phyloP scores from a whole-genome alignment of 139 green algal genomes.

The Chloropicon primus region DNA sequence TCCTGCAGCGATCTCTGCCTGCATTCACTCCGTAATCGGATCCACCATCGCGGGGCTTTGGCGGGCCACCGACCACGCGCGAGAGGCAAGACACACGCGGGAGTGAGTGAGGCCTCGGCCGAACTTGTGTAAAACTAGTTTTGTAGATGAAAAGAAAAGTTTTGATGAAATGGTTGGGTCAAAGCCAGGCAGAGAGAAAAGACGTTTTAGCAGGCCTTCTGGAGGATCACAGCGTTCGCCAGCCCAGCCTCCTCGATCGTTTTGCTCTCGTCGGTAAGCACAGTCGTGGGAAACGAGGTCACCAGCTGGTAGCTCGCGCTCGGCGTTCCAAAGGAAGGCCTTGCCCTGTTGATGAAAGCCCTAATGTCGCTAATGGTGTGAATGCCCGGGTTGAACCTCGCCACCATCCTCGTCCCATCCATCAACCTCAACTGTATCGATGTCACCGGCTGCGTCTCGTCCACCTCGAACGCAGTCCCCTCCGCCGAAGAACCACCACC shows the following conservation, averaged over 20 bases:
- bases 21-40: slow-evolving; percentile 56
- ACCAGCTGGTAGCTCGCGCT: slow-evolving; percentile 33
- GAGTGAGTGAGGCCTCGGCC: too few species aligned
- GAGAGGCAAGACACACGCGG: too few species aligned
- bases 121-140: too few species aligned
- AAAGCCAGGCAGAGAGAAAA: too few species aligned
- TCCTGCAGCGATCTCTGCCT: slow-evolving; percentile 56
- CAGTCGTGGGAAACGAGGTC: slow-evolving; percentile 49
- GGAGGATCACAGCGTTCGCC: slow-evolving; percentile 68
- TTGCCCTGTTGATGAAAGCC: slow-evolving; percentile 28
- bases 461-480: slow-evolving; percentile 54
- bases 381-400: slow-evolving; percentile 58
- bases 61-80: slow-evolving; percentile 7
- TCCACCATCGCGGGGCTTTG: slow-evolving; percentile 42
- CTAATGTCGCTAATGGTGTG: slow-evolving; percentile 70
- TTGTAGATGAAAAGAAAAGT: too few species aligned
- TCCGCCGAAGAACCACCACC: background rate
- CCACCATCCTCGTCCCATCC: slow-evolving; percentile 63
- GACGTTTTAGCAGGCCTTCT: slow-evolving; percentile 14
- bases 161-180: too few species aligned
- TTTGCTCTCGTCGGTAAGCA: slow-evolving; percentile 42
- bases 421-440: slow-evolving; percentile 70
- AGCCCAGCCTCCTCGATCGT: slow-evolving; percentile 64
- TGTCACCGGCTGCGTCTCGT: slow-evolving; percentile 55
- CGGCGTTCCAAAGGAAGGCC: background rate